phyloP scores from a whole-genome alignment of 352 stramenopile species.

The Pythium scleroteichum region DNA sequence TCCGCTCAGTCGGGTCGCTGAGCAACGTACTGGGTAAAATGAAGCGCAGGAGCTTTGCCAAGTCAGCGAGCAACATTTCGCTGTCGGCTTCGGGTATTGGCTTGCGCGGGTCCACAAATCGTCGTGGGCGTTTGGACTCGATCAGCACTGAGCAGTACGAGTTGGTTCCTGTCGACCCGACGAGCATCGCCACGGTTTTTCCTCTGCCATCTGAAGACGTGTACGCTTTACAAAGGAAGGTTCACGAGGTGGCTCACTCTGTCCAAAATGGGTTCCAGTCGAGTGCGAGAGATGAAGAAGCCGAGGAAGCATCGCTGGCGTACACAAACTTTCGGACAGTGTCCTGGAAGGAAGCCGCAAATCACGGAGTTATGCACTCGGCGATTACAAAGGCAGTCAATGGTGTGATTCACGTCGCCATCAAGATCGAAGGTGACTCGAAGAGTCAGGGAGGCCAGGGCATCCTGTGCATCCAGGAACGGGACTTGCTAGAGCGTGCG shows the following conservation, averaged over 20 bases:
- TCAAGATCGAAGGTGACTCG: constrained; percentile 57
- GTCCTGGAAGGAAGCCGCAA: constrained; percentile 55
- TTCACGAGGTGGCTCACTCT: constrained; percentile 71
- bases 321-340: constrained; percentile 74
- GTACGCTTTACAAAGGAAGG: constrained; percentile 71
- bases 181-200: constrained; percentile 74
- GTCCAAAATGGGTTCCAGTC: constrained; percentile 73
- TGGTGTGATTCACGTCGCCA: constrained; percentile 63
- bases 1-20: constrained; percentile 16
- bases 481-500: constrained; percentile 47
- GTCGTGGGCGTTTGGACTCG: constrained; percentile 21
- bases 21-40: constrained; percentile 22
- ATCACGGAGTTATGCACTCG: constrained; percentile 61
- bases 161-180: constrained; percentile 54
- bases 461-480: constrained; percentile 66
- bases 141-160: constrained; percentile 29
- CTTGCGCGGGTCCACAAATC: constrained; percentile 1
- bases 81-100: neutral
- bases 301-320: constrained; percentile 59
- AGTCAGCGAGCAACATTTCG: neutral
- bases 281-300: constrained; percentile 55
- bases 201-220: constrained; percentile 73
- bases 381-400: constrained; percentile 73
- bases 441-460: constrained; percentile 64
- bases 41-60: constrained; percentile 17